A percentile compares a stretch with the other conserved stretches of the same genome.
These are phyloP conservation scores for Trichophaea hybrida DNA, from an alignment of 2,329 filamentous ascomycete species.

Conservation along the genomic window DNA sequence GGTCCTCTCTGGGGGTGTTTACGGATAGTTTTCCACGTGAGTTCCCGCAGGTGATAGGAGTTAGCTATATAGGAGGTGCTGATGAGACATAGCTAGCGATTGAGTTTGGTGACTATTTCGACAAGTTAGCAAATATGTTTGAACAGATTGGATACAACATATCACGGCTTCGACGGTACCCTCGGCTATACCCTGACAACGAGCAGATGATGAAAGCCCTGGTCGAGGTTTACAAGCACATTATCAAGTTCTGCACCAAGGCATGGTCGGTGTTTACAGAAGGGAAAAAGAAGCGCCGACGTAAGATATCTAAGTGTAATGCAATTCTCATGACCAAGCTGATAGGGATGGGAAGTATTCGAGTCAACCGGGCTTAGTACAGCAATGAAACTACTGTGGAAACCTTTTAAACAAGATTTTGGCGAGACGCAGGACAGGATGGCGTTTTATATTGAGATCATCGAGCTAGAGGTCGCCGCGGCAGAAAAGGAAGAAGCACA, in stretches of 20 bases:
- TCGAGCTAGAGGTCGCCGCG: background rate
- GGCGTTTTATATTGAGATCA: background rate
- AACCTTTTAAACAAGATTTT: constrained; percentile 2
- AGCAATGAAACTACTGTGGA: constrained; percentile 3
- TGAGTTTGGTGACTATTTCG: too few species aligned
- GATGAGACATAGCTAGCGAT: too few species aligned
- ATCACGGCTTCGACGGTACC: too few species aligned
- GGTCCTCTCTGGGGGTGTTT: too few species aligned
- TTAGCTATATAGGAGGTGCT: too few species aligned
- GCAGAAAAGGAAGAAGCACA: constrained; percentile 1
- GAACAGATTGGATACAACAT: too few species aligned
- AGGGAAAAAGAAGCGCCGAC: background rate
- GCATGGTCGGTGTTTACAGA: constrained; percentile 1
- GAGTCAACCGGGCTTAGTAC: background rate
- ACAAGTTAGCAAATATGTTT: too few species aligned
- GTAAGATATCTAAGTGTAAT: background rate
- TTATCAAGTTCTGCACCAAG: background rate
- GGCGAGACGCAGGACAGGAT: background rate
- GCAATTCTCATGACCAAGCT: background rate
- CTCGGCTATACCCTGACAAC: background rate
- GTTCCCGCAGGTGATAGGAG: too few species aligned
- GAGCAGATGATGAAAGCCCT: background rate
- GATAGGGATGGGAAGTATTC: background rate
- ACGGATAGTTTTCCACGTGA: too few species aligned
- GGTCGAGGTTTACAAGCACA: constrained; percentile 1